Base-by-base conservation (phyloP, 2,329 filamentous ascomycete species). In the Hypoxylon sp. region DNA sequence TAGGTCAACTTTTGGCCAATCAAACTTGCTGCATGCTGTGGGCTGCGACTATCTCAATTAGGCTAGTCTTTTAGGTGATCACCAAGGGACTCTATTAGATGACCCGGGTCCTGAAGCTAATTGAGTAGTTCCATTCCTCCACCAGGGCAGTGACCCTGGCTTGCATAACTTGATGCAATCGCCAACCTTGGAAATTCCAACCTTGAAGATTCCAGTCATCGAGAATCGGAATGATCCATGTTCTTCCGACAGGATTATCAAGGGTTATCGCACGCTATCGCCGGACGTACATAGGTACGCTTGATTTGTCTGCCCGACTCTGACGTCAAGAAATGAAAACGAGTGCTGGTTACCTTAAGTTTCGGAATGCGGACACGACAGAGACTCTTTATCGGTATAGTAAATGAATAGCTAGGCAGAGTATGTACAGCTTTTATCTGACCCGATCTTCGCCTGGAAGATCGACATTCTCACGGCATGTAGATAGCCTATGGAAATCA, bases 81-180 rank as follows among this genome's bases (percentile, higher is more conserved):
- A n/a, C n/a, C n/a, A n/a, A n/a, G n/a, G n/a, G n/a, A n/a, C n/a
- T n/a, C n/a, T n/a, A n/a, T n/a, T n/a, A n/a, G n/a, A n/a, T n/a
- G n/a, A n/a, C n/a, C n/a, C 22, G 22, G 19, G 32, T 48, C 11
- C 2, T 34, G 28, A n/a, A 55, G 52, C 34, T 58, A 57, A 24
- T 34, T 58, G 32, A 37, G 32, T 37, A 37, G 13, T 15, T n/a
- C 32, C 13, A 20, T 51, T 58, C 63, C 51, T 54, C 47, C 22
- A 41, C 51, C 28, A 20, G 37, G 37, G 37, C 56, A 26, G 37
- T 6, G 5, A 37, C 32, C 32, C n/a, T 59, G 39, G 51, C 62
- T 64, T 52, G 57, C 57, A 66, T 49, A 50, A 55, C 43, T 34
- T 65, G 57, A 64, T 59, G 49, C 56, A 61, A 65, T 63, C n/a